Conservation (phyloP, 2,329 filamentous ascomycete species). For the Clarireedia monteithiana region DNA sequence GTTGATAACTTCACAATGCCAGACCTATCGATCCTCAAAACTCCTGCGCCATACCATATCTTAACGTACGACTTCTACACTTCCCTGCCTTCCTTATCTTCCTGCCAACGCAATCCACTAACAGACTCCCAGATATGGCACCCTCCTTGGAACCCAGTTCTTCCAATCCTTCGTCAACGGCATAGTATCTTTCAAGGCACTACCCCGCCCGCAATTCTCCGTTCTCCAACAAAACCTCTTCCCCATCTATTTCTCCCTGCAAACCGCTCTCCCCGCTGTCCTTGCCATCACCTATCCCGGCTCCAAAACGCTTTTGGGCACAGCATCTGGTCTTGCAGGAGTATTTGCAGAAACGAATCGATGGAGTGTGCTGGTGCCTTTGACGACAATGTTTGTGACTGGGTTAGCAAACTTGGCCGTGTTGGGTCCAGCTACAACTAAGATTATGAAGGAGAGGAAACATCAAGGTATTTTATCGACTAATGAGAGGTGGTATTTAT, state of each 20-base stretch:
- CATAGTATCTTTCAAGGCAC: constrained; percentile 66
- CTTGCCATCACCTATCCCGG: constrained; percentile 76
- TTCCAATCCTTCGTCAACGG: constrained; percentile 80
- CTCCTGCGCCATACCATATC: constrained; percentile 67
- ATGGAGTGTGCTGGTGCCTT: constrained; percentile 57
- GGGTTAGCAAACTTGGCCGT: constrained; percentile 63
- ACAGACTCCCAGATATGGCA: constrained; percentile 64
- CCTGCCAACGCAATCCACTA: neutral
- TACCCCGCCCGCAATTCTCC: constrained; percentile 75
- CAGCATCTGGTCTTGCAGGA: constrained; percentile 41
- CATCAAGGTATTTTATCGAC: constrained; percentile 60
- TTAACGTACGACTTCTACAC: constrained; percentile 47
- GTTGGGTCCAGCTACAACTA: constrained; percentile 67
- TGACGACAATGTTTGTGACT: constrained; percentile 62
- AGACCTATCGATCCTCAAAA: constrained; percentile 39
- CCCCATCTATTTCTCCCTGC: constrained; percentile 81
- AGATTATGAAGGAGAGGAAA: constrained; percentile 67
- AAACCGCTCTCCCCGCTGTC: constrained; percentile 64
- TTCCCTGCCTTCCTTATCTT: neutral
- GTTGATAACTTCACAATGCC: constrained; percentile 26
- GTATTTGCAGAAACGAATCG: constrained; percentile 53
- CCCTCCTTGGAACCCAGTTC: constrained; percentile 76
- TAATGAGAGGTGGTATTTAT: neutral
- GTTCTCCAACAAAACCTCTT: constrained; percentile 74
- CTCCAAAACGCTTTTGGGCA: constrained; percentile 32